Base-by-base conservation (phyloP, 148 eudicot genomes). In the Vaccinium myrtillus region DNA sequence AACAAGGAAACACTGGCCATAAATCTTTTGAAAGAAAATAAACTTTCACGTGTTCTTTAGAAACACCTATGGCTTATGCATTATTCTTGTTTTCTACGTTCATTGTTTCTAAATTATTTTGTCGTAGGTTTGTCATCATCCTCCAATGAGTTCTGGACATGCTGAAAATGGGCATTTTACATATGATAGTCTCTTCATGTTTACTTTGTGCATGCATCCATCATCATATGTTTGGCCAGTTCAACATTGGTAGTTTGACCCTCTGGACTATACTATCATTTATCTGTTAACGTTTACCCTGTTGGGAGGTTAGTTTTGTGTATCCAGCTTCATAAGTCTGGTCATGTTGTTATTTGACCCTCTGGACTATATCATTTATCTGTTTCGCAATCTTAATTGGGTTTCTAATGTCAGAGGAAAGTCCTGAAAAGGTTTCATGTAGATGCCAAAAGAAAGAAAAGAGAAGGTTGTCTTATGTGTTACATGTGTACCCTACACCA, bases 101-200 rank as follows among this genome's bases (percentile, higher is more conserved):
- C 49, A 61, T 11, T 67, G 59, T 39, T 81, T 70, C 59, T 36
- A 32, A 71, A 53, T 13, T 54, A 0, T 74, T 14, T 73, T 50
- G 15, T 73, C 80, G 61, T 88, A 95, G 97, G 98, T 95, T 77
- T 90, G 97, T 87, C 98, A 95, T 87, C 98, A 95, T 88, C 98
- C 98, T 82, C 98, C 98, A 25, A 95, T 93, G 94, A 93, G 98
- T 92, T n/a, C n/a, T n/a, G n/a, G n/a, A n/a, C n/a, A n/a, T n/a
- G n/a, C n/a, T 84, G 98, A 95, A 91, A 95, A 93, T 81, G 91
- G 91, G 84, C 98, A 95, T 85, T 95, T 95, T 80, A 82, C 88
- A 6, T 95, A 95, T 87, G 98, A 95, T 81, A 1, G 36, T 32
- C 36, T 32, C 36, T 1, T 32, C 36, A 32, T 32, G 36, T 32